Evolutionary conservation across 1,139 yeast genomes (phyloP).

Genomic region (Pichia norvegensis): DNA sequence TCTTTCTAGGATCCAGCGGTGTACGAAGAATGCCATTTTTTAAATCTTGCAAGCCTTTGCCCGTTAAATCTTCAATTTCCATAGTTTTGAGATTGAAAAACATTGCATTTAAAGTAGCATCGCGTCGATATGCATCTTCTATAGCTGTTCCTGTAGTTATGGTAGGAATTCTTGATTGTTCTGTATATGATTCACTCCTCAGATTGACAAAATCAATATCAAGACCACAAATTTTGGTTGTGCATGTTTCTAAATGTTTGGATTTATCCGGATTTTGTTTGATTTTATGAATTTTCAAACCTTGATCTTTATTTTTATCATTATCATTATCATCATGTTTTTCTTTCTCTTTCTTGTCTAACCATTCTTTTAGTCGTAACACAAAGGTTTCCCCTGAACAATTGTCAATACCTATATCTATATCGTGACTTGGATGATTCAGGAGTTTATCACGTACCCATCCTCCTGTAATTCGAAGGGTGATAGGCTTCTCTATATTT

Average conservation of each 20-base stretch:
- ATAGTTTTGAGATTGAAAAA: conserved; percentile 70
- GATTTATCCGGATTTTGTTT: conserved; percentile 91
- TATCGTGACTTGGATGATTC: conserved; percentile 72
- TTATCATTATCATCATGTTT: conserved; percentile 21
- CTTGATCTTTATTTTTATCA: conserved; percentile 28
- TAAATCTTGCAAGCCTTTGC: conserved; percentile 65
- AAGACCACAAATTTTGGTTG: conserved; percentile 71
- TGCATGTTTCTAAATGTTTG: conserved; percentile 93
- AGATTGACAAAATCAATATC: conserved; percentile 91
- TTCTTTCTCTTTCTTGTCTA: conserved; percentile 34
- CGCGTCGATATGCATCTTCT: conserved; percentile 88
- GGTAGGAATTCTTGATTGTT: conserved; percentile 71
- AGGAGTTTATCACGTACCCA: conserved; percentile 96
- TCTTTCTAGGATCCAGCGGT: conserved; percentile 75
- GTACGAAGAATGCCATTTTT: conserved; percentile 67
- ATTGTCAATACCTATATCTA: conserved; percentile 83
- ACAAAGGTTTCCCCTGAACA: conserved; percentile 87
- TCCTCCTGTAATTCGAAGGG: conserved; percentile 88
- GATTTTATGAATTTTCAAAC: conserved; percentile 55
- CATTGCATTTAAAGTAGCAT: conserved; percentile 87
- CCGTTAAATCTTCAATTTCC: conserved; percentile 78
- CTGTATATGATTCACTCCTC: conserved; percentile 78
- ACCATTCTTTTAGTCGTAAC: conserved; percentile 48
- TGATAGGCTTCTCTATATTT: conserved; percentile 26
- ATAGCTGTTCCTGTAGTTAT: conserved; percentile 78